phyloP scores from a whole-genome alignment of 768 basidiomycete genomes.

The Hirschioporus abietinus region DNA sequence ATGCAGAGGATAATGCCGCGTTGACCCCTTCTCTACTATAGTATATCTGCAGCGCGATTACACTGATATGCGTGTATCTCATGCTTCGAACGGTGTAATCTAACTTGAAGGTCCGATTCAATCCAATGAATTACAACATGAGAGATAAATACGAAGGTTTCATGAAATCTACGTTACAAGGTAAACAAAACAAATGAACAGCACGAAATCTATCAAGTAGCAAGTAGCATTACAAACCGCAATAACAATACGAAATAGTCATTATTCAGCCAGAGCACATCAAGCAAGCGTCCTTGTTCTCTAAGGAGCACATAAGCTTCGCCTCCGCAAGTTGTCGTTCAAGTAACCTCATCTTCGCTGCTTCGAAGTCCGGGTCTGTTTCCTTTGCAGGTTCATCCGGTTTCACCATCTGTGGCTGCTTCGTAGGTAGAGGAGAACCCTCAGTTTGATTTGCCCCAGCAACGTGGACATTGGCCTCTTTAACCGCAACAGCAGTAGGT shows the following conservation, averaged over 20 bases:
- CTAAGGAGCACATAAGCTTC: slow-evolving; percentile 76
- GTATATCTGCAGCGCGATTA: no score
- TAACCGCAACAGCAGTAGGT: not conserved
- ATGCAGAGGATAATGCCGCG: no score
- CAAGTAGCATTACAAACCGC: not conserved
- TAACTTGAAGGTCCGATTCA: no score
- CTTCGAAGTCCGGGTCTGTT: slow-evolving; percentile 70
- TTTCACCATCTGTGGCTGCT: not conserved
- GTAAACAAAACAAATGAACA: not conserved
- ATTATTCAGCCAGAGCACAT: slow-evolving; percentile 76
- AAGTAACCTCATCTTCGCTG: slow-evolving; percentile 63
- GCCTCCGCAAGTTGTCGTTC: slow-evolving; percentile 78
- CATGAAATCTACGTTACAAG: no score
- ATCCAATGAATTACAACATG: not conserved
- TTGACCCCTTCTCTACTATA: no score
- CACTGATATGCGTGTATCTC: no score
- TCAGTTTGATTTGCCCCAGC: not conserved
- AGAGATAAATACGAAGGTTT: not conserved
- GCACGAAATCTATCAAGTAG: not conserved
- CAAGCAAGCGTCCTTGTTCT: slow-evolving; percentile 91
- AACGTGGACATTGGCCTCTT: not conserved
- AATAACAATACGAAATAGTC: not conserved
- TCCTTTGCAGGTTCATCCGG: slow-evolving; percentile 34
- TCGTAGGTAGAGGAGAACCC: not conserved
- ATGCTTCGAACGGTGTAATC: no score